Evolutionary conservation across 805 yeast species (phyloP).

Genomic region (Kodamaea laetipori): DNA sequence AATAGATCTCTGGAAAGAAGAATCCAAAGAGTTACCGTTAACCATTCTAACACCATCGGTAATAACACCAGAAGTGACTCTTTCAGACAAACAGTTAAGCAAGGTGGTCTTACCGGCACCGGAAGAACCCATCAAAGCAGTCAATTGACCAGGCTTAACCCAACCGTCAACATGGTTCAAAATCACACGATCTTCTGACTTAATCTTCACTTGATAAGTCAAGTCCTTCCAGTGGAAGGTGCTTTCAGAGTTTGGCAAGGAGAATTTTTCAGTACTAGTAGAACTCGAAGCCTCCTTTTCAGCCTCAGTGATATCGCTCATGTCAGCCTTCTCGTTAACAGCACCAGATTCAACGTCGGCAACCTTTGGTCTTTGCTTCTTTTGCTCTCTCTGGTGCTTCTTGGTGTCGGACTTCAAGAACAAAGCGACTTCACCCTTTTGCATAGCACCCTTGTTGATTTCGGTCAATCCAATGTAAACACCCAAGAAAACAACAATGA

Average conservation of each 20-base stretch:
- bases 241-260: constrained; percentile 32
- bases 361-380: constrained; percentile 22
- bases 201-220: constrained; percentile 67
- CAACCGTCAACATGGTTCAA: constrained; percentile 73
- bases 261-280: constrained; percentile 5
- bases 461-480: constrained; percentile 60
- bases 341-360: constrained; percentile 28
- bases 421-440: constrained; percentile 70
- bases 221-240: constrained; percentile 80
- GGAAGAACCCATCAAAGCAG: constrained; percentile 66
- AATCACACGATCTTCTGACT: constrained; percentile 60
- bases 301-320: constrained; percentile 33
- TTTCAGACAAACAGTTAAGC: constrained; percentile 39
- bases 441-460: constrained; percentile 60
- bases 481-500: constrained; percentile 52
- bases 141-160: constrained; percentile 81
- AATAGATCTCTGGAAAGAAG: constrained; percentile 34
- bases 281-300: constrained; percentile 18
- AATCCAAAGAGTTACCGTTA: constrained; percentile 26
- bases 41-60: constrained; percentile 41
- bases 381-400: constrained; percentile 45
- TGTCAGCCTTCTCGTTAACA: constrained; percentile 21
- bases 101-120: constrained; percentile 51
- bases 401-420: constrained; percentile 54
- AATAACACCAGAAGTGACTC: constrained; percentile 26